These are phyloP conservation scores for Epichloe sibirici DNA, from an alignment of 2,329 filamentous ascomycete species.

Conservation along the genomic window DNA sequence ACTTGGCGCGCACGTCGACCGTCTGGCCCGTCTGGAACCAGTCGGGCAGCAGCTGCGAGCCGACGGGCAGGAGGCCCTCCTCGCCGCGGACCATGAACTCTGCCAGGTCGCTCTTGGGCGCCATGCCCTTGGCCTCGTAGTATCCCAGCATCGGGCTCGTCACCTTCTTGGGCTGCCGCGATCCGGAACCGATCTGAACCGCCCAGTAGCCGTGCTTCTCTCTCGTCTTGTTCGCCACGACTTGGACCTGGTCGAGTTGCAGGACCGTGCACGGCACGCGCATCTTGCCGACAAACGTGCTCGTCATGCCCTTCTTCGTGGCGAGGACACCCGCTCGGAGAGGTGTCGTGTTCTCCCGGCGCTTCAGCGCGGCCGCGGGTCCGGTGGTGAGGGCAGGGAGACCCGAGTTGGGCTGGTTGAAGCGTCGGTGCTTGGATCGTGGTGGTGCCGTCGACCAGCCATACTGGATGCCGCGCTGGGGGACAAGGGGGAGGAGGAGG, in stretches of 20 bases:
- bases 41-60: constrained; percentile 64
- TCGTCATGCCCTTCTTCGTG: constrained; percentile 93
- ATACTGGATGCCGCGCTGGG: constrained; percentile 40
- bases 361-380: constrained; percentile 47
- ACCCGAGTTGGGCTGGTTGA: constrained; percentile 46
- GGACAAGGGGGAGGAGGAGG: constrained; percentile 31
- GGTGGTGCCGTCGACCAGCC: constrained; percentile 47
- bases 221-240: constrained; percentile 74
- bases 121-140: constrained; percentile 69
- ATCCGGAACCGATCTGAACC: constrained; percentile 75
- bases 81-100: constrained; percentile 78
- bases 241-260: constrained; percentile 85
- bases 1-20: constrained; percentile 71
- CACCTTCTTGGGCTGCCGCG: constrained; percentile 61
- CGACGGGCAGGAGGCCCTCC: constrained; percentile 62
- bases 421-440: constrained; percentile 42
- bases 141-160: constrained; percentile 78
- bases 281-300: constrained; percentile 66
- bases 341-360: constrained; percentile 46
- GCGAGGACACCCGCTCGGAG: constrained; percentile 72
- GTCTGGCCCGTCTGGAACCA: constrained; percentile 89
- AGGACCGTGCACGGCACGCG: constrained; percentile 83
- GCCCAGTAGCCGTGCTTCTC: constrained; percentile 82
- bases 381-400: constrained; percentile 45
- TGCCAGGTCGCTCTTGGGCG: constrained; percentile 69